Conservation (phyloP, 345 rosid species). For the Heritiera littoralis region DNA sequence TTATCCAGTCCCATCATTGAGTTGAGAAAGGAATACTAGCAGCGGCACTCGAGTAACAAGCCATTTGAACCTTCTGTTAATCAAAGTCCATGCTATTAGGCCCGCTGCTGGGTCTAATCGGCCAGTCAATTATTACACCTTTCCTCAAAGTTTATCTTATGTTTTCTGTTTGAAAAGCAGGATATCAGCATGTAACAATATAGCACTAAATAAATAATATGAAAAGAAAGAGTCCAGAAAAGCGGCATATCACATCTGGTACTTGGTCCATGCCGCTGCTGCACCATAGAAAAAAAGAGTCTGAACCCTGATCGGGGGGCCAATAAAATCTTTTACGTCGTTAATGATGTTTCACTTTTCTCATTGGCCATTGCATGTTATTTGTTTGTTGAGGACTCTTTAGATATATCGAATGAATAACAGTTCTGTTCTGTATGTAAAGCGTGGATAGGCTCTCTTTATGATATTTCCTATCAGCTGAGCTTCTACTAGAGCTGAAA, state of each 20-base stretch:
- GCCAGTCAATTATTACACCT: neutral
- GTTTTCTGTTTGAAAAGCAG: neutral
- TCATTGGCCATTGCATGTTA: neutral
- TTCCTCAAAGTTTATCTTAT: too few relatives aligned
- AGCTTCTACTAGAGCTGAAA: neutral
- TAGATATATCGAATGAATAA: neutral
- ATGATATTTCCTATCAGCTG: neutral
- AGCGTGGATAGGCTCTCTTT: constrained; percentile 13
- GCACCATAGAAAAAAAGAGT: neutral
- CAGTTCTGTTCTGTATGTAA: neutral
- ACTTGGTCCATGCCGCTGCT: neutral
- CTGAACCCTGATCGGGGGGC: neutral
- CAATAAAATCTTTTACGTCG: neutral
- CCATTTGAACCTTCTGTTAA: too few relatives aligned
- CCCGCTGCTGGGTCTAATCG: neutral
- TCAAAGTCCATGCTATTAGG: too few relatives aligned
- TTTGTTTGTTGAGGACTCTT: neutral
- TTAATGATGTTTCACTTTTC: constrained; percentile 6
- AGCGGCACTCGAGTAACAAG: too few relatives aligned
- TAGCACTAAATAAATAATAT: neutral
- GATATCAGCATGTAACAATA: too few relatives aligned
- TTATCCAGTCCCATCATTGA: too few relatives aligned
- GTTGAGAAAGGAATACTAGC: too few relatives aligned
- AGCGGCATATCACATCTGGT: neutral
- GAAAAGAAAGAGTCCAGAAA: neutral